A percentile compares a stretch with the other conserved stretches of the same genome.
Conservation (phyloP, 2,329 filamentous ascomycete genomes). For the Colletotrichum sojae region DNA sequence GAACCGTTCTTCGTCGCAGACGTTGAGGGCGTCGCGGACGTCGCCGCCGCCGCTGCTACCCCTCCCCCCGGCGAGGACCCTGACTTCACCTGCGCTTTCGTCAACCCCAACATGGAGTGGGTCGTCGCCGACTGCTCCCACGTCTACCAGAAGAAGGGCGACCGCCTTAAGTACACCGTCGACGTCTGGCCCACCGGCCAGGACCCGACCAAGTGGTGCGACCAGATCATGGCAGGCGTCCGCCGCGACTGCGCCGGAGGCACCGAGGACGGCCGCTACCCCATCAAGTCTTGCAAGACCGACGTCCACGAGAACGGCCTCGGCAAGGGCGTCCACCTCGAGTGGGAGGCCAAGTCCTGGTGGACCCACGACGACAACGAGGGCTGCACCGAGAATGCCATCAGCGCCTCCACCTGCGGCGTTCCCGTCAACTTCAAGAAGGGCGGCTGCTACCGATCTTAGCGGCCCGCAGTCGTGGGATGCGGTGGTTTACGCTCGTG, state of each 20-base stretch:
- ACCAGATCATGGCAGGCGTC: not conserved
- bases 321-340: slow-evolving; percentile 9
- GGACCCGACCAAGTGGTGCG: slow-evolving; percentile 14
- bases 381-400: slow-evolving; percentile 4
- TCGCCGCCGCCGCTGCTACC: not conserved
- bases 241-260: slow-evolving; percentile 3
- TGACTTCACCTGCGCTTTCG: slow-evolving; percentile 11
- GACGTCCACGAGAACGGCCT: not conserved
- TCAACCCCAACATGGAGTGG: not conserved
- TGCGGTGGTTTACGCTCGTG: too few relatives aligned
- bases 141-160: not conserved
- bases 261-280: not conserved
- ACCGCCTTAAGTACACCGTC: slow-evolving; percentile 22
- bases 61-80: slow-evolving; percentile 14
- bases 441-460: not conserved
- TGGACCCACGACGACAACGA: slow-evolving; percentile 1
- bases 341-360: slow-evolving; percentile 8
- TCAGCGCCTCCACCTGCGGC: slow-evolving; percentile 16
- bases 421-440: slow-evolving; percentile 4
- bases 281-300: not conserved
- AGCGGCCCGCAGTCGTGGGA: not conserved
- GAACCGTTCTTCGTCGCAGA: too few relatives aligned
- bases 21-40: not conserved
- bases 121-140: slow-evolving; percentile 13
- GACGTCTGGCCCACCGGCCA: slow-evolving; percentile 20